A percentile compares a stretch with the other conserved stretches of the same genome.
Conservation (phyloP, 345 rosid genomes). For the Populus euphratica region DNA sequence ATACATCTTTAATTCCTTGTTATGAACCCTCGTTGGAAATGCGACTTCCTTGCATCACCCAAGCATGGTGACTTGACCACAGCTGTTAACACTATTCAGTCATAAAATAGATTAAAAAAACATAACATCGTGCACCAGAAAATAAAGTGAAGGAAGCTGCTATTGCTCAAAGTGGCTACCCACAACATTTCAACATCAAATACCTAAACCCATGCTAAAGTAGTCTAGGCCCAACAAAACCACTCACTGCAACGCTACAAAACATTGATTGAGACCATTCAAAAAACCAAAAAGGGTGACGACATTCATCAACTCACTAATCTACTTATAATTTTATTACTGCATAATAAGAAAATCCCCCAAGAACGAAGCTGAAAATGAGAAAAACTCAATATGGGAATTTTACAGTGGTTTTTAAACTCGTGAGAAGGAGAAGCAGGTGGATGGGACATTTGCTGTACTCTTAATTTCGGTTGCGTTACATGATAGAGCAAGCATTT, state of each 20-base stretch:
- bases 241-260: slow-evolving; percentile 18
- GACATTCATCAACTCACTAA: not conserved
- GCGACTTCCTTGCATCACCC: not conserved
- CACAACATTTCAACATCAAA: slow-evolving; percentile 7
- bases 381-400: slow-evolving; percentile 8
- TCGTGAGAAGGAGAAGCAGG: not conserved
- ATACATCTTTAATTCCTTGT: not conserved
- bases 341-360: not conserved
- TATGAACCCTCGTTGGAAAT: slow-evolving; percentile 1
- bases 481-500: slow-evolving; percentile 89
- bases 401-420: slow-evolving; percentile 12
- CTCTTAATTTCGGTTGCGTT: not conserved
- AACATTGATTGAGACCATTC: slow-evolving; percentile 11
- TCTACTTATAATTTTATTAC: not conserved
- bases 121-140: slow-evolving; percentile 3
- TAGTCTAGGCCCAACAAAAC: slow-evolving; percentile 16
- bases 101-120: not conserved
- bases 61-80: slow-evolving; percentile 13
- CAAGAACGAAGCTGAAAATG: not conserved
- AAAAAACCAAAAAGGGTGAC: not conserved
- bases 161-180: not conserved
- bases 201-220: slow-evolving; percentile 10
- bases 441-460: not conserved
- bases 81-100: slow-evolving; percentile 16
- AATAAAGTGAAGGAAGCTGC: slow-evolving; percentile 13